These are phyloP conservation scores for Vickermania spadyakhi DNA, from an alignment of 208 protist genomes.

Conservation along the genomic window DNA sequence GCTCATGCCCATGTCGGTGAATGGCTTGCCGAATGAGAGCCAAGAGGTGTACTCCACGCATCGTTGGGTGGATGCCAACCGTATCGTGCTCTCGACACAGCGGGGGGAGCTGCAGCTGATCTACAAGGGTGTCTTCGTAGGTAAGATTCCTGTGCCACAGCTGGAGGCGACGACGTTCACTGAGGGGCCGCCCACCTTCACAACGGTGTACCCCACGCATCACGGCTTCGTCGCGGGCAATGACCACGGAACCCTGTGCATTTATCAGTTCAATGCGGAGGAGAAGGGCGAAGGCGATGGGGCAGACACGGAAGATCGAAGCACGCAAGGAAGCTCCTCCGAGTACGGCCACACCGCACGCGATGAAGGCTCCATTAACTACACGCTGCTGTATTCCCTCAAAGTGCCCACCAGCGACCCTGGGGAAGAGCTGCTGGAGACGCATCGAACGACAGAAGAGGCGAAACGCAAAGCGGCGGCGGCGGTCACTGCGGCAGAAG, in stretches of 20 bases:
- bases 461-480: background rate
- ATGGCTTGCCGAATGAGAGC: slow-evolving; percentile 39
- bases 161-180: slow-evolving; percentile 8
- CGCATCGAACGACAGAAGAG: background rate
- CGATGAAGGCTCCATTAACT: background rate
- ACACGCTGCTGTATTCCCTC: slow-evolving; percentile 12
- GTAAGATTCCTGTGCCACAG: slow-evolving; percentile 25
- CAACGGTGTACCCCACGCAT: slow-evolving; percentile 18
- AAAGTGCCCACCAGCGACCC: slow-evolving; percentile 7
- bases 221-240: slow-evolving; percentile 68
- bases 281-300: background rate
- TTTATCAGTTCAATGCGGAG: slow-evolving; percentile 48
- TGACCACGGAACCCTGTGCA: slow-evolving; percentile 44
- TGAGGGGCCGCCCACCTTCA: slow-evolving; percentile 1
- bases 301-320: background rate
- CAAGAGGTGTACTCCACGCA: slow-evolving; percentile 85
- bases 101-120: slow-evolving; percentile 79
- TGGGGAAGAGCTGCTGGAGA: background rate
- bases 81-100: slow-evolving; percentile 83
- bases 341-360: background rate
- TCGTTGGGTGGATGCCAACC: slow-evolving; percentile 74
- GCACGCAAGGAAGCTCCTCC: background rate
- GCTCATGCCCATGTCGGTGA: slow-evolving; percentile 57
- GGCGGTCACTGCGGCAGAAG: background rate
- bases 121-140: slow-evolving; percentile 49